phyloP scores from a whole-genome alignment of 1,284 basidiomycete genomes.

The Flammula alnicola region DNA sequence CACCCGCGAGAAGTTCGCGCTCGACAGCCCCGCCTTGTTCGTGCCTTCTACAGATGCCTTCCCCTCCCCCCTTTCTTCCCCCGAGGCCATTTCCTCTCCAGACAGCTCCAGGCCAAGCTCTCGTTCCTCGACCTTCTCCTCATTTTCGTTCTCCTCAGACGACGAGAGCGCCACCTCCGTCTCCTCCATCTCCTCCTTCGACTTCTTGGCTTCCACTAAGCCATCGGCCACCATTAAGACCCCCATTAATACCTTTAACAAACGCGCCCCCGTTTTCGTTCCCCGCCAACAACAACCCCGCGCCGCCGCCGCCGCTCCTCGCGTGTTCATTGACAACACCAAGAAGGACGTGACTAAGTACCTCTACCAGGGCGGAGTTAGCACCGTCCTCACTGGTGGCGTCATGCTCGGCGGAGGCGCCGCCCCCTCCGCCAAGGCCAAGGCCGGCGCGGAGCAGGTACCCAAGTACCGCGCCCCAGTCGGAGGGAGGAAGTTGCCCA shows the following conservation, averaged over 20 bases:
- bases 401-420: conserved; percentile 69
- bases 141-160: conserved; percentile 40
- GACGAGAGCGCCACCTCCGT: conserved; percentile 33
- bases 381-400: conserved; percentile 77
- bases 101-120: conserved; percentile 38
- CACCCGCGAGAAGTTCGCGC: conserved; percentile 56
- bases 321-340: conserved; percentile 56
- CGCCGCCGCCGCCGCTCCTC: background rate
- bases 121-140: conserved; percentile 41
- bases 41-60: conserved; percentile 6
- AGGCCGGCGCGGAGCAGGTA: too few species aligned
- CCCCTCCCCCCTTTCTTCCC: conserved; percentile 39
- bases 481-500: too few species aligned
- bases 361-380: conserved; percentile 80
- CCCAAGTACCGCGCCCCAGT: too few species aligned
- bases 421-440: conserved; percentile 10
- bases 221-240: conserved; percentile 2
- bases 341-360: conserved; percentile 66
- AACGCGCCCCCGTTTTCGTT: conserved; percentile 3
- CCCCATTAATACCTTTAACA: conserved; percentile 8
- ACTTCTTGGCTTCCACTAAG: conserved; percentile 18
- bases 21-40: conserved; percentile 35
- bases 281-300: background rate
- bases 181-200: conserved; percentile 25
- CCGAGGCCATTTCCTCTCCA: conserved; percentile 25